Evolutionary conservation across 805 yeast genomes (phyloP).

Genomic region (Ogataea paraovalis): DNA sequence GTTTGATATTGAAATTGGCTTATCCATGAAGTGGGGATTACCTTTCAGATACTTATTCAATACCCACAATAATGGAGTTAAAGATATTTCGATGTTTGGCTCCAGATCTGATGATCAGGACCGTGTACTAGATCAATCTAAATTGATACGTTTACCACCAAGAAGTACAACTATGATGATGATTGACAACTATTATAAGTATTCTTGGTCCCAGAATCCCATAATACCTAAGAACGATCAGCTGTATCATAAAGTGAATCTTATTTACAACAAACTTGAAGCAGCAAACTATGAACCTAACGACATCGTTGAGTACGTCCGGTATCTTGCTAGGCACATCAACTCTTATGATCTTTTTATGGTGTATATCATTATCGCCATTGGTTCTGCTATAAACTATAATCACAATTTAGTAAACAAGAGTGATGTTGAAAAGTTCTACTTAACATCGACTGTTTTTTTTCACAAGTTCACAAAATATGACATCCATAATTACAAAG

Average conservation of each 20-base stretch:
- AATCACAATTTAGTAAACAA: neutral
- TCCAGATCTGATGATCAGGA: neutral
- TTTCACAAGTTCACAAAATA: conserved; percentile 8
- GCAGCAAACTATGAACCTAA: neutral
- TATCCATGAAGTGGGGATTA: conserved; percentile 1
- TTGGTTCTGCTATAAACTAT: conserved; percentile 11
- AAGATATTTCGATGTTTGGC: conserved; percentile 14
- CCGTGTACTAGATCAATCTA: neutral
- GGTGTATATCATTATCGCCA: conserved; percentile 13
- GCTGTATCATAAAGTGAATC: conserved; percentile 2
- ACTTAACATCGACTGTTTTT: conserved; percentile 11
- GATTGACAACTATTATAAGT: conserved; percentile 11
- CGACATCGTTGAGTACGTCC: conserved; percentile 1
- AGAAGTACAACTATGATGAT: neutral
- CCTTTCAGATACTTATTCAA: conserved; percentile 5
- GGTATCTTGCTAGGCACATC: conserved; percentile 2
- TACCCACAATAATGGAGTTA: conserved; percentile 3
- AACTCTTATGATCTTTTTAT: conserved; percentile 13
- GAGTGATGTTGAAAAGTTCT: conserved; percentile 3
- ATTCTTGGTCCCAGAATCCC: conserved; percentile 18
- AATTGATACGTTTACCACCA: conserved; percentile 4
- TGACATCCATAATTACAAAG: conserved; percentile 1
- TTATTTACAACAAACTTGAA: conserved; percentile 5
- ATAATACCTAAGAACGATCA: conserved; percentile 9
- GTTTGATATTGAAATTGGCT: conserved; percentile 5